phyloP scores from a whole-genome alignment of 192 early-diverging fungal genomes.

The Phlyctochytrium bullatum region DNA sequence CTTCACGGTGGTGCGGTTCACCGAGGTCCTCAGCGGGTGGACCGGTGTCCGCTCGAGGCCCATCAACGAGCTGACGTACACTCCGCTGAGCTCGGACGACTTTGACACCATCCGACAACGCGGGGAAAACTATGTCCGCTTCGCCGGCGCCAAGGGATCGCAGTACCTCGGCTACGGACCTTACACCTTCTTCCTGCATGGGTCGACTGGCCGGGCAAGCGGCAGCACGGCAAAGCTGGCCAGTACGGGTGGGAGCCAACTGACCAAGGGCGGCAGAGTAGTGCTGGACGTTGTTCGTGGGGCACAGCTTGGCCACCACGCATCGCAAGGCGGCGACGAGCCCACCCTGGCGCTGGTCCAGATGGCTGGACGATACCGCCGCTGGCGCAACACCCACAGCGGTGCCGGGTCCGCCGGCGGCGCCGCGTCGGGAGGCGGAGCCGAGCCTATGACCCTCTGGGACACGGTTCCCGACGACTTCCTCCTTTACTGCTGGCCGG shows the following conservation, averaged over 20 bases:
- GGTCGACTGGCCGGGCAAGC: background rate
- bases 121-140: too few species aligned
- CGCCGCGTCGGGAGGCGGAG: too few species aligned
- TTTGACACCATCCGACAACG: too few species aligned
- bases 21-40: too few species aligned
- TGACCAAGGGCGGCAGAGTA: constrained; percentile 33
- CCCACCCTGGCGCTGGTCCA: constrained; percentile 39
- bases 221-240: background rate
- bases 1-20: too few species aligned
- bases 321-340: constrained; percentile 45
- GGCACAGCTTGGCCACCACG: constrained; percentile 37
- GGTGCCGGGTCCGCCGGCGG: too few species aligned
- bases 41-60: too few species aligned
- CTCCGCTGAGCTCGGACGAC: too few species aligned
- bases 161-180: constrained; percentile 28
- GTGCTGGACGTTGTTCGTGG: constrained; percentile 43
- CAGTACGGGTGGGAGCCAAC: background rate
- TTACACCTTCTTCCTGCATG: constrained; percentile 34
- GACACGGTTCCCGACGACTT: too few species aligned
- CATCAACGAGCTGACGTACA: too few species aligned
- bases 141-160: constrained; percentile 1
- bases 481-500: too few species aligned
- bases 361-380: constrained; percentile 36
- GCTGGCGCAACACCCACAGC: constrained; percentile 23
- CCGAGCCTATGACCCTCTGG: too few species aligned